A percentile compares a stretch with the other conserved stretches of the same genome.
Evolutionary conservation across 768 basidiomycete species (phyloP).

Genomic region (Leccinum disarticulatum): DNA sequence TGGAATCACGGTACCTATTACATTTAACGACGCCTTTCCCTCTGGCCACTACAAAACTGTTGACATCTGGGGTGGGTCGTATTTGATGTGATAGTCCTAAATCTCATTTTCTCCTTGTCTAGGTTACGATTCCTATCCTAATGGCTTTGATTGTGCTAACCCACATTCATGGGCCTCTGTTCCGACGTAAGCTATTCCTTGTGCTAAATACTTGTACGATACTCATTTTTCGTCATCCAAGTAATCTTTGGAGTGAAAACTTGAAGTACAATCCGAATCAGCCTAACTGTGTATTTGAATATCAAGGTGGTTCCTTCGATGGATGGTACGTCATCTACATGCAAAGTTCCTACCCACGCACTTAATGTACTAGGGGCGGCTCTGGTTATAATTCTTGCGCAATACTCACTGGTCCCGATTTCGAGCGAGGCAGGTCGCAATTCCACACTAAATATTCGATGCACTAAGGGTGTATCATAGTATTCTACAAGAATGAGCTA

Average conservation of each 20-base stretch:
- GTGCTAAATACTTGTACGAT: background rate
- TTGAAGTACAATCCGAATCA: slow-evolving; percentile 18
- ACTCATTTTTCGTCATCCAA: slow-evolving; percentile 1
- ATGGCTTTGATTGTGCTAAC: slow-evolving; percentile 53
- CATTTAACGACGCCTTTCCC: slow-evolving; percentile 47
- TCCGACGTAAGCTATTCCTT: slow-evolving; percentile 30
- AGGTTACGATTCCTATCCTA: slow-evolving; percentile 40
- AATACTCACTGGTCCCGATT: slow-evolving; percentile 24
- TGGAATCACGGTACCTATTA: too few species aligned
- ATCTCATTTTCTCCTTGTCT: background rate
- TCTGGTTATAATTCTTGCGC: slow-evolving; percentile 22
- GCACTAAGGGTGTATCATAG: slow-evolving; percentile 10
- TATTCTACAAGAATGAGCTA: slow-evolving; percentile 24
- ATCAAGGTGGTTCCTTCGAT: slow-evolving; percentile 51
- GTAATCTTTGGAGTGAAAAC: slow-evolving; percentile 43
- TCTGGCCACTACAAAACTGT: slow-evolving; percentile 46
- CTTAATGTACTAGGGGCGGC: slow-evolving; percentile 20
- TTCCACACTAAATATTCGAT: background rate
- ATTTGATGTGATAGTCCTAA: background rate
- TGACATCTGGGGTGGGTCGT: slow-evolving; percentile 46
- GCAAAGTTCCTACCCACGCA: background rate
- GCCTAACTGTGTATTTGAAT: slow-evolving; percentile 27
- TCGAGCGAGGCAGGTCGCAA: slow-evolving; percentile 21
- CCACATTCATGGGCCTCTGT: slow-evolving; percentile 48
- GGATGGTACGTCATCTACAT: slow-evolving; percentile 45